Base-by-base conservation (phyloP, 768 basidiomycete species). In the Hebeloma cylindrosporum region DNA sequence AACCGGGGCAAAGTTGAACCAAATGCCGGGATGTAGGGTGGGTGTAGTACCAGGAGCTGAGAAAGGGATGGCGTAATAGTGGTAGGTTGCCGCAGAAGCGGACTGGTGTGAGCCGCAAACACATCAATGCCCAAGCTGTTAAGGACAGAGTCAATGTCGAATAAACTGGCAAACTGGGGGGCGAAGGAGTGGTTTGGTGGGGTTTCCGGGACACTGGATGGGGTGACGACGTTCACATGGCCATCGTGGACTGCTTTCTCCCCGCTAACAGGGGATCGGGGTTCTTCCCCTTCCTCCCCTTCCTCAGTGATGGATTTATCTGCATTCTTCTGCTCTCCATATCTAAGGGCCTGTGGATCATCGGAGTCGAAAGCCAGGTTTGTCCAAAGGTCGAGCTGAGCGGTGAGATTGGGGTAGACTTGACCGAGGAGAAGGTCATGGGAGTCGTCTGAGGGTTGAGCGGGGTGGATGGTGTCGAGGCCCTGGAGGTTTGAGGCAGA, bases 361-460 rank as follows among this genome's bases (percentile, higher is more conserved):
- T 89, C 87, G 0, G 79, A 80, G 48, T 89, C 82, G 60, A 93
- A 93, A 6, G 81, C 66, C 44, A 92, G 73, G 63, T 88, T 83
- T 10, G 87, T 85, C 91, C 91, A 93, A 41, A 93, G 71, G 62
- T 85, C 83, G 41, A 89, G 81, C 61, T 88, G 87, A 0, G 87
- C 82, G 14, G 74, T 73, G 43, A 91, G 73, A 66, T 92, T 90
- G 8, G 85, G 83, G 59, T 80, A 87, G 0, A 82, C 70, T 18
- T 79, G 77, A 0, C 79, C 70, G 0, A 78, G 66, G 48, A 88
- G 75, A 17, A 88, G 71, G 48, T 87, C 82, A 60, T 80, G 77
- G 21, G 64, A 58, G 52, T 75, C 71, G 4, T 68, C 55, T 11
- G 72, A 55, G 20, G 66, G 62, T n/a, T 58, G 65, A n/a, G 66